Evolutionary conservation across 2,329 filamentous ascomycete genomes (phyloP), one percentile per base, ranked within the genome.

Genomic region (Penicillium sp.): DNA sequence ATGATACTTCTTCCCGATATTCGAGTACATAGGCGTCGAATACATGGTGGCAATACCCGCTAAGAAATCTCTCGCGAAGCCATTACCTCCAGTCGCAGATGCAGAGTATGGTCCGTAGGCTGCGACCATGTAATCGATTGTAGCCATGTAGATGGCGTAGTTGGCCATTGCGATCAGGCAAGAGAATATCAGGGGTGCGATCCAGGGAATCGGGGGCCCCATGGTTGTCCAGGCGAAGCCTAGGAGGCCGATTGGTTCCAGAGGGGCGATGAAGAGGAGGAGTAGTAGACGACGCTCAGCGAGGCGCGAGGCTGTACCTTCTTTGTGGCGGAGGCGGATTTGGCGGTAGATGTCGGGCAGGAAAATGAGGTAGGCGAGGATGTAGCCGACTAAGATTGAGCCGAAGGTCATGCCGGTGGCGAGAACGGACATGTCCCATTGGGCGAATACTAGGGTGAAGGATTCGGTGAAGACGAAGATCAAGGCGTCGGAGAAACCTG

Each of bases 391-490:
- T 14, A 86, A 76, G 25, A 89, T 83, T 2, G 86, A 79, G 22
- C 87, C 76, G 66, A 89, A 89, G 2, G 81, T 69, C 8, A 88
- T 70, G 1, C 84, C 85, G 1, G 84, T 71, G 11, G 79, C 68
- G 5, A 84, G 69, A 8, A 78, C 76, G 30, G 67, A 69, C 62
- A 90, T 89, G 36, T 72, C 61, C 84, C 85, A 90, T 63, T 89
- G 84, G 14, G 75, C 70, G 62, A 88, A 88, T 2, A 90, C 86
- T 2, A 88, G 76, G 0, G 75, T 71, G 60, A 89, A 90, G 0
- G 83, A 87, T 66, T 90, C 85, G 48, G 90, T 83, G 67, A 87
- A 88, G 77, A 88, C 88, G 75, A 90, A 90, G 70, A 90, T 89
- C 4, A 90, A 79, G 2, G 86, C 86, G 53, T 90, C 87, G 9